phyloP scores from a whole-genome alignment of 2,329 filamentous ascomycete genomes.

The Talaromyces albobiverticillius region DNA sequence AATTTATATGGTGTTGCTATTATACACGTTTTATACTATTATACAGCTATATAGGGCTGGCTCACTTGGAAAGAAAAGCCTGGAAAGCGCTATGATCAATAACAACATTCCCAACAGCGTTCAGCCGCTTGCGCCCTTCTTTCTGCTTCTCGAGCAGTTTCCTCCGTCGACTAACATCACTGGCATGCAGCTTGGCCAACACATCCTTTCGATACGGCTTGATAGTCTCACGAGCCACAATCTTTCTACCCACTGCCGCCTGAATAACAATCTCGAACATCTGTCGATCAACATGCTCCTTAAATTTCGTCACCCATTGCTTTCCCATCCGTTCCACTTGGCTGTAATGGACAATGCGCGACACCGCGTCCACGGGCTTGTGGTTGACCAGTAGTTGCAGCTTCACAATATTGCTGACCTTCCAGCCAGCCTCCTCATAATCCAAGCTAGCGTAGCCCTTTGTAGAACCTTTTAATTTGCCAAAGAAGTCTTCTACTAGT shows the following conservation, averaged over 20 bases:
- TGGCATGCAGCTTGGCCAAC: slow-evolving; percentile 85
- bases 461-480: slow-evolving; percentile 87
- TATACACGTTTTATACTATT: neutral
- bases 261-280: slow-evolving; percentile 98
- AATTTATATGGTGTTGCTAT: neutral
- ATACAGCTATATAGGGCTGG: neutral
- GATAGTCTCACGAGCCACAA: slow-evolving; percentile 89
- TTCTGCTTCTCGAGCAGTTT: slow-evolving; percentile 97
- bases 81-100: slow-evolving; percentile 97
- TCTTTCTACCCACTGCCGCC: slow-evolving; percentile 74
- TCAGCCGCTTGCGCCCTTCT: slow-evolving; percentile 83
- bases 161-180: slow-evolving; percentile 74
- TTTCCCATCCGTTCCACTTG: slow-evolving; percentile 79
- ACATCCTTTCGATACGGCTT: slow-evolving; percentile 98
- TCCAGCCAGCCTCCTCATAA: slow-evolving; percentile 93
- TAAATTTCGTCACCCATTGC: slow-evolving; percentile 92
- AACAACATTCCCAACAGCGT: slow-evolving; percentile 77
- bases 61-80: slow-evolving; percentile 78
- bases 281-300: slow-evolving; percentile 91
- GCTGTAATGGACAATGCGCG: slow-evolving; percentile 79
- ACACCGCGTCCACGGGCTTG: slow-evolving; percentile 86
- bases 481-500: slow-evolving; percentile 94
- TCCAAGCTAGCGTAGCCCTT: slow-evolving; percentile 96
- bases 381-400: slow-evolving; percentile 93
- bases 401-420: slow-evolving; percentile 75